A percentile compares a stretch with the other conserved stretches of the same genome.
Conservation (phyloP, 805 yeast species). For the Nakazawaea populi region DNA sequence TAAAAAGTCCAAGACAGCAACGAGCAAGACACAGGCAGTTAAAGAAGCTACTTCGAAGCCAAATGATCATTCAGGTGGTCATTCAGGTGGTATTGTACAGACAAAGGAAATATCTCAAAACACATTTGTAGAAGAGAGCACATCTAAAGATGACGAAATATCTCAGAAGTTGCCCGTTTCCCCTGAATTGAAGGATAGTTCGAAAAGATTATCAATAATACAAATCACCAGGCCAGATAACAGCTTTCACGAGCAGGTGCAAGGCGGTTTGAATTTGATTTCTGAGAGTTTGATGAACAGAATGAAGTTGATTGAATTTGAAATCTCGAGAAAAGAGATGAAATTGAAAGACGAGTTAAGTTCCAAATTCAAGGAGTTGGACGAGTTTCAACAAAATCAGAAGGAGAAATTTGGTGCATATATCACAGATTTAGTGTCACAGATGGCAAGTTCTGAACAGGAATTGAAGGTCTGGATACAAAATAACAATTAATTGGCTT, state of each 20-base stretch:
- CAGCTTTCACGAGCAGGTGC: not conserved
- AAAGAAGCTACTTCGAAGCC: not conserved
- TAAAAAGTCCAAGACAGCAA: too few relatives aligned
- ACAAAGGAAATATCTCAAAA: not conserved
- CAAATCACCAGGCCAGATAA: not conserved
- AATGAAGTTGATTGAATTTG: conserved; percentile 4
- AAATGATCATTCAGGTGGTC: too few relatives aligned
- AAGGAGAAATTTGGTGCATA: not conserved
- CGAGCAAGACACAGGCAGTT: too few relatives aligned
- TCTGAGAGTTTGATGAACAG: conserved; percentile 5
- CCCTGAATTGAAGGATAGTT: not conserved
- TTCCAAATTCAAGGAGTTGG: conserved; percentile 1
- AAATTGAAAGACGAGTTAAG: conserved; percentile 1
- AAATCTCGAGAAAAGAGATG: conserved; percentile 1
- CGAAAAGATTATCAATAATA: not conserved
- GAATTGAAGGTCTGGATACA: conserved; percentile 3
- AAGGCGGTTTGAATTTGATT: conserved; percentile 5
- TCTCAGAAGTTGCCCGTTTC: not conserved
- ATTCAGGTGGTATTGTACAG: too few relatives aligned
- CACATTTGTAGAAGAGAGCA: not conserved
- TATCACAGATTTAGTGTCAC: not conserved
- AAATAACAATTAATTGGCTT: not conserved
- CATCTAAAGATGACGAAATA: too few relatives aligned
- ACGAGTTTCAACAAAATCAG: conserved; percentile 3
- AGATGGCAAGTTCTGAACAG: conserved; percentile 1